phyloP scores from a whole-genome alignment of 768 basidiomycete genomes.

The Mycena galericulata region DNA sequence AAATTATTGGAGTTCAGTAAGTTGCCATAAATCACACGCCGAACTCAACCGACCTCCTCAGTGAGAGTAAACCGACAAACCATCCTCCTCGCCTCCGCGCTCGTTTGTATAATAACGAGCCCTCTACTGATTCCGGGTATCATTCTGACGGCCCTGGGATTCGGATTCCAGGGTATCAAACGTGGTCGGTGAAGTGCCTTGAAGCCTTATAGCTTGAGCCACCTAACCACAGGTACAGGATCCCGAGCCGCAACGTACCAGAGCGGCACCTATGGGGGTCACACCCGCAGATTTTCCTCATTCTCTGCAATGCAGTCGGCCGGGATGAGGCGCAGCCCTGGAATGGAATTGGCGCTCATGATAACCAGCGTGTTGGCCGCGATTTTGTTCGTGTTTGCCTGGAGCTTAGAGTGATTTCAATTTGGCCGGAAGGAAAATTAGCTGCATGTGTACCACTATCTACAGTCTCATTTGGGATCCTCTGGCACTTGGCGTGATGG shows the following conservation, averaged over 20 bases:
- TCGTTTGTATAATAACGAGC: background rate
- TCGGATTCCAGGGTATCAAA: background rate
- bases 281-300: background rate
- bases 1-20: background rate
- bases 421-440: too few species aligned
- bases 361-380: too few species aligned
- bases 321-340: background rate
- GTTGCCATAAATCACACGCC: background rate
- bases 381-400: background rate
- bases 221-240: background rate
- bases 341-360: background rate
- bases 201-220: background rate
- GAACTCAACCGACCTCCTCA: background rate
- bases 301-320: background rate
- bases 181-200: background rate
- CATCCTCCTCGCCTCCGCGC: background rate
- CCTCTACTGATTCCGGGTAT: background rate
- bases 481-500: too few species aligned
- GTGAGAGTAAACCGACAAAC: conserved; percentile 1
- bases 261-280: background rate
- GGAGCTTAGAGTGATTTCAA: background rate
- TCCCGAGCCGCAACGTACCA: background rate
- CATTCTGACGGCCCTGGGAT: conserved; percentile 2
- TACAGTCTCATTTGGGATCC: too few species aligned
- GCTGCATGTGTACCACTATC: background rate